Percentiles rank a stretch among this genome's conserved stretches.
Evolutionary conservation across 73 alveolate species (phyloP).

Genomic region (Halteria grandinella): DNA sequence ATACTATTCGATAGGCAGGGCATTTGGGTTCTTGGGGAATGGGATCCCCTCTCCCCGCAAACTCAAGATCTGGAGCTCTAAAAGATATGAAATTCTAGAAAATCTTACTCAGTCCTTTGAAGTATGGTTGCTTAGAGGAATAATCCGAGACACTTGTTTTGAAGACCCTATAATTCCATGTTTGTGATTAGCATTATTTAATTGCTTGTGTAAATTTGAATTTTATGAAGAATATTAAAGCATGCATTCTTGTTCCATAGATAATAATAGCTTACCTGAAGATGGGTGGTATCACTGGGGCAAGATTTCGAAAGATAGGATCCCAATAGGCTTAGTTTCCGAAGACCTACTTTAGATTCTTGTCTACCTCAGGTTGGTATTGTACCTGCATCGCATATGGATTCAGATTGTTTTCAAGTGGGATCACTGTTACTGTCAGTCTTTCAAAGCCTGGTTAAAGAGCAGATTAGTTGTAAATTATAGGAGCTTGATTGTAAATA

Average conservation of each 20-base stretch:
- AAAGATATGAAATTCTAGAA: background rate
- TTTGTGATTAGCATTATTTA: background rate
- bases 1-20: constrained; percentile 32
- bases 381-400: constrained; percentile 13
- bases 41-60: constrained; percentile 52
- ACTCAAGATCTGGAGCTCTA: constrained; percentile 47
- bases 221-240: too few species aligned
- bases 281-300: constrained; percentile 16
- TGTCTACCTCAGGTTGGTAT: background rate
- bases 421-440: constrained; percentile 24
- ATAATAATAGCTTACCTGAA: constrained; percentile 39
- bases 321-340: constrained; percentile 8
- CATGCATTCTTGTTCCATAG: too few species aligned
- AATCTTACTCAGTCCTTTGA: constrained; percentile 17
- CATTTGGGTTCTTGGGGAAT: constrained; percentile 56
- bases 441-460: too few species aligned
- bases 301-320: constrained; percentile 4
- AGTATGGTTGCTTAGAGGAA: background rate
- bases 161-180: constrained; percentile 4
- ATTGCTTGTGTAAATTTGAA: too few species aligned
- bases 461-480: too few species aligned
- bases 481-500: too few species aligned
- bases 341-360: constrained; percentile 6
- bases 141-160: constrained; percentile 21
- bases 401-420: constrained; percentile 10